phyloP scores from a whole-genome alignment of 2,329 filamentous ascomycete species.

The Colletotrichum chlorophyti region DNA sequence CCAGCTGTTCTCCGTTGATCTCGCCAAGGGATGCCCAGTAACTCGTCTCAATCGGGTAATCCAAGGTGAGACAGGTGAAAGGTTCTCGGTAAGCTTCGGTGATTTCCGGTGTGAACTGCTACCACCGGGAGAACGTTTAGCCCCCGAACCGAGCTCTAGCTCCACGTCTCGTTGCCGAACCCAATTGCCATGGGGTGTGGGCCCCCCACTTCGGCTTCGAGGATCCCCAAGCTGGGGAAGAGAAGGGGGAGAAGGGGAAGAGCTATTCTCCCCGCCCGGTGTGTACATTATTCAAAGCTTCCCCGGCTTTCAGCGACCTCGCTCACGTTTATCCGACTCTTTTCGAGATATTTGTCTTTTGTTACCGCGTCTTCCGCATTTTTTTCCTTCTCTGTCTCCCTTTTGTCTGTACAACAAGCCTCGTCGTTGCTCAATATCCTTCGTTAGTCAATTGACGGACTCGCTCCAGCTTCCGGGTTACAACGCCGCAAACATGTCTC shows the following conservation, averaged over 20 bases:
- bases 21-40: too few species aligned
- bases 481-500: constrained; percentile 46
- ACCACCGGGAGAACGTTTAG: constrained; percentile 23
- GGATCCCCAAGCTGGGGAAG: constrained; percentile 24
- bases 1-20: too few species aligned
- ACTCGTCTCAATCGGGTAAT: too few species aligned
- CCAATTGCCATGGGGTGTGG: constrained; percentile 26
- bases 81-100: not conserved
- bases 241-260: constrained; percentile 15
- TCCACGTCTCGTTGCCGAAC: constrained; percentile 20
- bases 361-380: too few species aligned
- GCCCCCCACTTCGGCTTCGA: constrained; percentile 21
- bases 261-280: constrained; percentile 25
- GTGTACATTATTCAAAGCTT: constrained; percentile 20
- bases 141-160: constrained; percentile 8
- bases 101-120: not conserved
- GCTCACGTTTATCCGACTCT: constrained; percentile 17
- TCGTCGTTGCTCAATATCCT: not conserved
- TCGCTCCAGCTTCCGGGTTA: not conserved
- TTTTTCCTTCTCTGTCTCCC: not conserved
- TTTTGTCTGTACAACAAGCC: constrained; percentile 1
- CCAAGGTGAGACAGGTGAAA: too few species aligned
- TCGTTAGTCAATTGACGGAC: not conserved
- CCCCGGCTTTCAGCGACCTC: constrained; percentile 17
- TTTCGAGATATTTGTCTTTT: constrained; percentile 1